phyloP scores from a whole-genome alignment of 805 yeast species.

The Wickerhamiella brachini region DNA sequence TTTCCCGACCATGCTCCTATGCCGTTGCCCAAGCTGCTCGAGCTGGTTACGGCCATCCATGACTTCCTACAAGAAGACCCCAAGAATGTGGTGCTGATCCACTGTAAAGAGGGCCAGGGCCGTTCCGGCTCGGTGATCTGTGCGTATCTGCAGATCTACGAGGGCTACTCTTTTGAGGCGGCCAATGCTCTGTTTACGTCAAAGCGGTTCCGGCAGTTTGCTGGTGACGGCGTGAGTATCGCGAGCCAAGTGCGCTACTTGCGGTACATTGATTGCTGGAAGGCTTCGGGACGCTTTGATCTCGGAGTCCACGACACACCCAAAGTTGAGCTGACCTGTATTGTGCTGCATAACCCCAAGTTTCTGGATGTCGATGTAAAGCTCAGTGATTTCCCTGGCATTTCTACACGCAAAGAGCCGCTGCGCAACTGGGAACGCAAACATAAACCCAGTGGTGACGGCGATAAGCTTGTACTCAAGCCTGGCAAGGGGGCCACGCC shows the following conservation, averaged over 20 bases:
- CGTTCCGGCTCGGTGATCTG: conserved; percentile 68
- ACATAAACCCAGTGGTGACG: conserved; percentile 1
- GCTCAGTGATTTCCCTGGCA: background rate
- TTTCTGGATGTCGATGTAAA: conserved; percentile 4
- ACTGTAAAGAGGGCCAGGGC: conserved; percentile 88
- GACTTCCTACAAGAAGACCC: conserved; percentile 26
- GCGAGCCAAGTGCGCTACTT: conserved; percentile 55
- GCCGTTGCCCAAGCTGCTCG: conserved; percentile 38
- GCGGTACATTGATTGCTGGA: conserved; percentile 36
- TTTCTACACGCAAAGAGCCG: background rate
- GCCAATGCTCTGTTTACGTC: conserved; percentile 42
- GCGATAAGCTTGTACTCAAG: background rate
- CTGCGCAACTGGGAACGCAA: background rate
- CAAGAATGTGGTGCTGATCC: conserved; percentile 50
- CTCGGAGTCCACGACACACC: background rate
- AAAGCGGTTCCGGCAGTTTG: conserved; percentile 41
- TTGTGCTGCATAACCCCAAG: conserved; percentile 8
- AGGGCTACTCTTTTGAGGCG: conserved; percentile 27
- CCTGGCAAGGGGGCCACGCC: conserved; percentile 1
- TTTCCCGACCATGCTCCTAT: conserved; percentile 74
- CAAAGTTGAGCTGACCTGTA: conserved; percentile 5
- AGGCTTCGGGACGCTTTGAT: conserved; percentile 1
- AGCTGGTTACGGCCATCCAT: conserved; percentile 33
- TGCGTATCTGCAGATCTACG: conserved; percentile 49
- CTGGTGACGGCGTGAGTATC: conserved; percentile 60